Evolutionary conservation across 345 rosid genomes (phyloP).

Genomic region (Sisymbrium irio): DNA sequence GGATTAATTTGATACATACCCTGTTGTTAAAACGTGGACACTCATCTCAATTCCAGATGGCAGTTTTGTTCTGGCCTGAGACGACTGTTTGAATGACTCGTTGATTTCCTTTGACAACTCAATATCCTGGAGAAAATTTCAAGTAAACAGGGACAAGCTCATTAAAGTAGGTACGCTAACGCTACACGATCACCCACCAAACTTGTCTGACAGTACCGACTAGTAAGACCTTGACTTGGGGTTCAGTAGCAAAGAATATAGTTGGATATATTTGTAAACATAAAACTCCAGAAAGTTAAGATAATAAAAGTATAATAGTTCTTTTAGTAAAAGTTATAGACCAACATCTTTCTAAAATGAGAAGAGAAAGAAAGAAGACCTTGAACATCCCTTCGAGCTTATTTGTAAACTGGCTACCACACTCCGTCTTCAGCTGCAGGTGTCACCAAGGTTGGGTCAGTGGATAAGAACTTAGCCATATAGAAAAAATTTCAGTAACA

Average conservation of each 20-base stretch:
- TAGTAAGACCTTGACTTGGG: neutral
- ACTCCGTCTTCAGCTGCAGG: conserved; percentile 93
- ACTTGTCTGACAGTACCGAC: neutral
- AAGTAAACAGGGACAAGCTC: conserved; percentile 11
- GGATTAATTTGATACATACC: conserved; percentile 43
- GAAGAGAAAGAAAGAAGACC: conserved; percentile 45
- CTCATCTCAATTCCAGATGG: conserved; percentile 99
- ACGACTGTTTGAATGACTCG: conserved; percentile 93
- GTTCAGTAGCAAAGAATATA: neutral
- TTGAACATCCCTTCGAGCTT: conserved; percentile 99
- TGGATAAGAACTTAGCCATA: neutral
- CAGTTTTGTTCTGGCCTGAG: conserved; percentile 93
- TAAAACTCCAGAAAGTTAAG: neutral
- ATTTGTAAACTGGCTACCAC: conserved; percentile 98
- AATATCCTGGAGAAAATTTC: conserved; percentile 63
- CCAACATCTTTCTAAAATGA: neutral
- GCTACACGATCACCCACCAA: neutral
- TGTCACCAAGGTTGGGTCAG: conserved; percentile 31
- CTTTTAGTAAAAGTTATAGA: neutral
- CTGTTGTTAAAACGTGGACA: conserved; percentile 94
- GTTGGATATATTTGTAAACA: neutral
- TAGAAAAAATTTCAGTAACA: neutral
- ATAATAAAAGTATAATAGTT: neutral
- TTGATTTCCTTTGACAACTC: conserved; percentile 96
- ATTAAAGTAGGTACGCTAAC: neutral